Evolutionary conservation across 345 rosid species (phyloP), one percentile per base, ranked within the genome.

Genomic region (Eucalyptus pauciflora): DNA sequence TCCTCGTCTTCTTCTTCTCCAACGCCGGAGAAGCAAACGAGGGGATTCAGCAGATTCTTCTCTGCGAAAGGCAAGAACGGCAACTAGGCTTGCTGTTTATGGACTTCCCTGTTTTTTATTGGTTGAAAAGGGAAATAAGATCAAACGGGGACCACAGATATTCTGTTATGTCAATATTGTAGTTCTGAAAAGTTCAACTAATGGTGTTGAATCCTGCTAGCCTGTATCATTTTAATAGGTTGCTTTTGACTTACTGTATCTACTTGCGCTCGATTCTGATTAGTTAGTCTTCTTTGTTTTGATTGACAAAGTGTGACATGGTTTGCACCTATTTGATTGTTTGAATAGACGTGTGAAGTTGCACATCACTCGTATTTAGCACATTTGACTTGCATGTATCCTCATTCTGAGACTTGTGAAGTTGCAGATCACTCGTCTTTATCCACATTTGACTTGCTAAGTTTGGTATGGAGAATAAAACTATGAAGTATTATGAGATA

Each of bases 21-120:
- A 54, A 93, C 96, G 5, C 97, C 93, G 5, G 99, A 98, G 93
- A 97, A 96, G 91, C 94, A 94, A 33, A 86, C 93, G 7, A 92
- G 96, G 88, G 98, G 99, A 69, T 92, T 98, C 89, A 95, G 97
- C 98, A 92, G 99, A 92, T 97, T 98, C 96, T 98, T 98, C 93
- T 94, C 99, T 29, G 89, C 98, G 1, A 98, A 97, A 93, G 97
- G 95, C 87, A 95, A 95, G 97, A 94, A 90, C 33, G 92, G 92
- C 24, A 76, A 22, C 48, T 76, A 76, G 85, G 85, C 48, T 41
- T 29, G 2, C 85, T 76, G 85, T 20, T 76, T 76, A 41, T 41
- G 85, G 27, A 76, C 85, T 41, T 41, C 29, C 48, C 48, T 20
- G 85, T 22, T 43, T 41, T 76, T 76, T 41, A 45, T 76, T 41